A percentile compares a stretch with the other conserved stretches of the same genome.
These are phyloP conservation scores for Umbelopsis ramanniana DNA, from an alignment of 192 early-diverging fungal species.

Conservation along the genomic window DNA sequence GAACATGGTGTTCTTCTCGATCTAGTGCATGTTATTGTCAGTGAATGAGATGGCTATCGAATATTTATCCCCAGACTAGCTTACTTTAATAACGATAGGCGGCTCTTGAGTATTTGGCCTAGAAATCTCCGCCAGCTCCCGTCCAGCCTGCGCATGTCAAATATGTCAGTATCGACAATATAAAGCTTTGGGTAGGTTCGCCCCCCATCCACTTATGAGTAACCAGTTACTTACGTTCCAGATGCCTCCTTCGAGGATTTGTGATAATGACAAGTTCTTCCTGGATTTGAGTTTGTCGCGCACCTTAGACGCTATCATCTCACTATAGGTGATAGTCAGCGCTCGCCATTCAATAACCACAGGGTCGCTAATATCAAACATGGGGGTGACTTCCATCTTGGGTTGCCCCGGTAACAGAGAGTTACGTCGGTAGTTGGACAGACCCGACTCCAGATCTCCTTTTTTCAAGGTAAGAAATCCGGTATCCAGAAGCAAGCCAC, in stretches of 20 bases:
- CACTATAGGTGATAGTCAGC: constrained; percentile 83
- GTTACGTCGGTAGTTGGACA: constrained; percentile 54
- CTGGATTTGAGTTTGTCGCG: constrained; percentile 59
- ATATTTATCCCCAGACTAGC: neutral
- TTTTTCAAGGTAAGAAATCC: constrained; percentile 72
- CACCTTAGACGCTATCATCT: constrained; percentile 70
- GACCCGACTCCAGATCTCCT: constrained; percentile 59
- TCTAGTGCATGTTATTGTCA: neutral
- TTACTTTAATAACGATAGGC: constrained; percentile 81
- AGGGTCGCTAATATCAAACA: constrained; percentile 79
- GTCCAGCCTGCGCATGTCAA: constrained; percentile 55
- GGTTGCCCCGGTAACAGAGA: constrained; percentile 40
- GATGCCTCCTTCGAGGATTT: constrained; percentile 90
- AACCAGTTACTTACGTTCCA: constrained; percentile 87
- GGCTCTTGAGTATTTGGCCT: constrained; percentile 85
- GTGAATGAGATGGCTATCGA: neutral
- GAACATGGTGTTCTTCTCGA: constrained; percentile 13
- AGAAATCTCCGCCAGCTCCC: constrained; percentile 82
- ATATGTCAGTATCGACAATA: neutral
- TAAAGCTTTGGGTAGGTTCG: no score
- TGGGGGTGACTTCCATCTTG: constrained; percentile 58
- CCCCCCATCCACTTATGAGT: no score
- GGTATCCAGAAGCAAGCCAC: constrained; percentile 87
- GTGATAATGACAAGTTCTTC: constrained; percentile 71
- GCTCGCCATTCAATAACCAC: constrained; percentile 94